A percentile compares a stretch with the other conserved stretches of the same genome.
phyloP scores from a whole-genome alignment of 495 filamentous ascomycete species.

The Trichocladium uniseriatum region DNA sequence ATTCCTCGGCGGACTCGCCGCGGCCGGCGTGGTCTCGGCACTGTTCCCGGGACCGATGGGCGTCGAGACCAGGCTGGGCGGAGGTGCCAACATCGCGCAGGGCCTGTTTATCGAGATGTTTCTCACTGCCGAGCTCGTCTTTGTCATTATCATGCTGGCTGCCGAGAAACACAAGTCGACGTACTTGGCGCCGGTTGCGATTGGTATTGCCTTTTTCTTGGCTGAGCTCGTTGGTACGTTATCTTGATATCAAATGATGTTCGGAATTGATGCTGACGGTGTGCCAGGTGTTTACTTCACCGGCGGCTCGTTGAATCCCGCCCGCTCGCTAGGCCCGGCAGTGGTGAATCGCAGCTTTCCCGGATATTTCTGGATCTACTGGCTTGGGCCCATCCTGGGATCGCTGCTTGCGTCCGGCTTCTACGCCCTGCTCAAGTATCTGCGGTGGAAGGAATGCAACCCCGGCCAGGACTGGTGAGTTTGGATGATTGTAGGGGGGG shows the following conservation, averaged over 20 bases:
- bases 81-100: constrained; percentile 47
- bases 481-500: too few species aligned
- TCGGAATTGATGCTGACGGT: too few species aligned
- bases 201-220: constrained; percentile 65
- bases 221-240: constrained; percentile 48
- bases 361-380: constrained; percentile 64
- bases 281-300: constrained; percentile 48
- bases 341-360: constrained; percentile 53
- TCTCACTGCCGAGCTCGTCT: constrained; percentile 65
- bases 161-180: constrained; percentile 76
- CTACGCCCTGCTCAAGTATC: constrained; percentile 54
- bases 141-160: constrained; percentile 74
- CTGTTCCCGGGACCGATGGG: constrained; percentile 55
- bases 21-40: constrained; percentile 45
- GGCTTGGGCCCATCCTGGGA: constrained; percentile 48
- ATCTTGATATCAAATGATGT: too few species aligned
- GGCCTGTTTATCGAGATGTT: constrained; percentile 74
- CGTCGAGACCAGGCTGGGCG: constrained; percentile 52
- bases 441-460: constrained; percentile 72
- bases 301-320: constrained; percentile 52
- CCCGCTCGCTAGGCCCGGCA: constrained; percentile 46
- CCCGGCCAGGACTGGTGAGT: constrained; percentile 29
- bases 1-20: constrained; percentile 50
- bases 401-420: constrained; percentile 56
- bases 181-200: constrained; percentile 67